Percentiles rank a stretch among this genome's conserved stretches.
phyloP scores from a whole-genome alignment of 1,284 basidiomycete species.

The Ceratobasidium papillatum region DNA sequence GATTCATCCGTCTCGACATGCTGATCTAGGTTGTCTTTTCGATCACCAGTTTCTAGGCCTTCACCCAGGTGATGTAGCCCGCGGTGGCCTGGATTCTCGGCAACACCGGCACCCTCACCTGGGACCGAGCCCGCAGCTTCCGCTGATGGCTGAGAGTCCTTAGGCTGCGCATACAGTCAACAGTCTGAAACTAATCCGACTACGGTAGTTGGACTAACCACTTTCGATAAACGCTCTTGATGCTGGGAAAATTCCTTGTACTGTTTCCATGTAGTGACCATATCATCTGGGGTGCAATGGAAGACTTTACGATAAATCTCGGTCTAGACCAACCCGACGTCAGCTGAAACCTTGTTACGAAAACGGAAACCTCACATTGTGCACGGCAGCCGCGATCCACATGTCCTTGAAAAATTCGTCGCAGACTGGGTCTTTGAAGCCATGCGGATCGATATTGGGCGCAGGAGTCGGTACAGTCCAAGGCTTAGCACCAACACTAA shows the following conservation, averaged over 20 bases:
- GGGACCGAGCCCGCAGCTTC: conserved; percentile 53
- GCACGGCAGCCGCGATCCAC: conserved; percentile 84
- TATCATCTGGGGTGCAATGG: conserved; percentile 89
- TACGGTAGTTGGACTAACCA: conserved; percentile 55
- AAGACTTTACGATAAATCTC: conserved; percentile 95
- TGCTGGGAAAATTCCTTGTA: conserved; percentile 86
- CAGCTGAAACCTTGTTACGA: conserved; percentile 37
- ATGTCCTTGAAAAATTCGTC: conserved; percentile 88
- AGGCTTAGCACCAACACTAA: conserved; percentile 62
- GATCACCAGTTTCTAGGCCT: conserved; percentile 50
- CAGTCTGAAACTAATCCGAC: not conserved
- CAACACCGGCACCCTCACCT: conserved; percentile 32
- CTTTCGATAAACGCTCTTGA: conserved; percentile 78
- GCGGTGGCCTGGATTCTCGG: conserved; percentile 38
- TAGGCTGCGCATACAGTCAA: conserved; percentile 53
- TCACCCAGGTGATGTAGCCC: conserved; percentile 45
- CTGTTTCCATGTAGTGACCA: conserved; percentile 92
- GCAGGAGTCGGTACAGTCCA: conserved; percentile 72
- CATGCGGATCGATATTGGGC: conserved; percentile 76
- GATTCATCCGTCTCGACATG: conserved; percentile 42
- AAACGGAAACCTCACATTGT: conserved; percentile 70
- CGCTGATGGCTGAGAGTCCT: conserved; percentile 54
- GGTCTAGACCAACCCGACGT: conserved; percentile 63
- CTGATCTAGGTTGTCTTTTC: conserved; percentile 46
- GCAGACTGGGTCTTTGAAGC: conserved; percentile 86